phyloP scores from a whole-genome alignment of 805 yeast genomes.

The fission yeast (Schizosaccharomyces pombe) region DNA sequence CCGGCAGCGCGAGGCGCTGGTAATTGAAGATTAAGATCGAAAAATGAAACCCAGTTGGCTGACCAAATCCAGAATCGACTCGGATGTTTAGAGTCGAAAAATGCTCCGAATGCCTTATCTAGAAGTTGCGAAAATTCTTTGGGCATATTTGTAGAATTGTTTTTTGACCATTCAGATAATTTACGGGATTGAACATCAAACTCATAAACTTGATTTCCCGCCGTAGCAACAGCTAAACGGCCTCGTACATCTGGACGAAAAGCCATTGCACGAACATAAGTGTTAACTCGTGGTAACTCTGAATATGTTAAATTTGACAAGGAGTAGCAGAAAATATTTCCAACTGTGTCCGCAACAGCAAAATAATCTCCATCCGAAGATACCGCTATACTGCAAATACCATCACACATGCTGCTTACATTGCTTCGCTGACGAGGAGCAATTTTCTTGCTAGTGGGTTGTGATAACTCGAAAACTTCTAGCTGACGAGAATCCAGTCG shows the following conservation, averaged over 20 bases:
- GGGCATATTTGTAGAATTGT: conserved; percentile 56
- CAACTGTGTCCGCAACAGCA: conserved; percentile 40
- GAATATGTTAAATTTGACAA: conserved; percentile 14
- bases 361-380: conserved; percentile 24
- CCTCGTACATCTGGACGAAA: conserved; percentile 27
- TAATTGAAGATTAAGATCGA: conserved; percentile 38
- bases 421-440: not conserved
- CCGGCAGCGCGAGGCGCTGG: conserved; percentile 20
- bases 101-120: conserved; percentile 55
- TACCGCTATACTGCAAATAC: conserved; percentile 19
- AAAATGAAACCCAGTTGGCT: conserved; percentile 50
- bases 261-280: conserved; percentile 35
- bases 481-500: conserved; percentile 18
- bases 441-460: not conserved
- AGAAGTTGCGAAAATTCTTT: conserved; percentile 29
- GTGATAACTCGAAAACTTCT: conserved; percentile 17
- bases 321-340: conserved; percentile 32
- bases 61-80: conserved; percentile 68
- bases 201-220: conserved; percentile 56
- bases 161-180: conserved; percentile 54
- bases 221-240: conserved; percentile 26
- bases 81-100: conserved; percentile 22
- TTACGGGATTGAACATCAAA: conserved; percentile 22
- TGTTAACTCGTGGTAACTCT: conserved; percentile 34
- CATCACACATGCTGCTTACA: conserved; percentile 2